Evolutionary conservation across 768 basidiomycete species (phyloP).

Genomic region (Clitopilus passeckerianus): DNA sequence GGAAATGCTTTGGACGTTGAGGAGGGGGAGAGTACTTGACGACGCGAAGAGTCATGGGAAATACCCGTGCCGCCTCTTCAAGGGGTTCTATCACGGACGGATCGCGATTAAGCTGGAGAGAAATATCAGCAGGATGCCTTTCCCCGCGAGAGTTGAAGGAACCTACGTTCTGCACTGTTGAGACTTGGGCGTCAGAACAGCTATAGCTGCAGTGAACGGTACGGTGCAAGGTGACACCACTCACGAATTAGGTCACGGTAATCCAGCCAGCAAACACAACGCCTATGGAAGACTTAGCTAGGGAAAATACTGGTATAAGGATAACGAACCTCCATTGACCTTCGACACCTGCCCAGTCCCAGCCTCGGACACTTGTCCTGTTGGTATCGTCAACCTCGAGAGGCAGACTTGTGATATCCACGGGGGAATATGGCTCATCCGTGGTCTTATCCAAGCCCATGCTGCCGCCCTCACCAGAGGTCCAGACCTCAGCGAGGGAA

Average conservation of each 20-base stretch:
- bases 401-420: no score
- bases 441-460: no score
- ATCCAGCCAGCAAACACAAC: not conserved
- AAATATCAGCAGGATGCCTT: not conserved
- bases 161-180: not conserved
- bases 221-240: not conserved
- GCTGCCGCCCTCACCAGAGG: no score
- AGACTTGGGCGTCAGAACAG: not conserved
- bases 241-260: not conserved
- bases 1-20: not conserved
- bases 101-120: not conserved
- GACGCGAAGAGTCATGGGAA: not conserved
- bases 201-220: not conserved
- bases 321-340: not conserved
- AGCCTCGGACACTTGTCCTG: not conserved
- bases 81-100: not conserved
- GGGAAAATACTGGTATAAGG: not conserved
- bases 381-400: no score
- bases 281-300: not conserved
- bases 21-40: not conserved
- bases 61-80: not conserved
- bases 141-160: not conserved
- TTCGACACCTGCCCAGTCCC: not conserved
- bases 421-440: no score
- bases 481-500: not conserved